These are phyloP conservation scores for Fusarium sp. DNA, from an alignment of 2,329 filamentous ascomycete genomes.

Conservation along the genomic window DNA sequence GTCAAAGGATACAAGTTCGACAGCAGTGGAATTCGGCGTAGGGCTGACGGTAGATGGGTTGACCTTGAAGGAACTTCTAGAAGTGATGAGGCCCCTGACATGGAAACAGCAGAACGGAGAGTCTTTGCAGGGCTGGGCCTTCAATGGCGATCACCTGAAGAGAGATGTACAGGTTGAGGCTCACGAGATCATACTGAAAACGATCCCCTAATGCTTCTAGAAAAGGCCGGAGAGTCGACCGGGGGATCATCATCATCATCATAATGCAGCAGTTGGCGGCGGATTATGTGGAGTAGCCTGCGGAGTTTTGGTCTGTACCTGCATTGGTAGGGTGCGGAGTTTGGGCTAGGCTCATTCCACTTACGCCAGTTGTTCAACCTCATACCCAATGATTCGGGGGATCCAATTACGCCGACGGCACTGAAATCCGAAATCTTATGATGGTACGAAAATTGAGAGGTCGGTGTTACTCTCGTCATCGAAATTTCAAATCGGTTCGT, in stretches of 20 bases:
- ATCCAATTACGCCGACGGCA: conserved; percentile 40
- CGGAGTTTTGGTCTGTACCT: conserved; percentile 35
- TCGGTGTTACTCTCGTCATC: not conserved
- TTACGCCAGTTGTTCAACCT: conserved; percentile 1
- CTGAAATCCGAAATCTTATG: not conserved
- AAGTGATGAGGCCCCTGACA: conserved; percentile 65
- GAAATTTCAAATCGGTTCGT: conserved; percentile 19
- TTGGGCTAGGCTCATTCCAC: conserved; percentile 12
- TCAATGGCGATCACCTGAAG: conserved; percentile 72
- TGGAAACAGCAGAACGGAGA: conserved; percentile 80
- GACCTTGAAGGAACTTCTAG: conserved; percentile 70
- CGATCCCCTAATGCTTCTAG: not conserved
- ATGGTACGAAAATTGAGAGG: conserved; percentile 18
- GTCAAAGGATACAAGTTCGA: conserved; percentile 86
- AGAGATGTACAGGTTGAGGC: conserved; percentile 74
- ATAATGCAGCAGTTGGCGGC: not conserved
- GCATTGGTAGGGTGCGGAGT: conserved; percentile 34
- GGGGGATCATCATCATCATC: not conserved
- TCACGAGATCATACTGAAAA: not conserved
- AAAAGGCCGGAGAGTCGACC: not conserved
- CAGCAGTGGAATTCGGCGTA: conserved; percentile 83
- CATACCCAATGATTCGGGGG: conserved; percentile 13
- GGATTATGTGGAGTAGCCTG: conserved; percentile 7
- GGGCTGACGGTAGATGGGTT: conserved; percentile 74
- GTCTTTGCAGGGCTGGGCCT: conserved; percentile 84